Evolutionary conservation across 306 rosid genomes (phyloP).

Genomic region (Phaseolus lunatus): DNA sequence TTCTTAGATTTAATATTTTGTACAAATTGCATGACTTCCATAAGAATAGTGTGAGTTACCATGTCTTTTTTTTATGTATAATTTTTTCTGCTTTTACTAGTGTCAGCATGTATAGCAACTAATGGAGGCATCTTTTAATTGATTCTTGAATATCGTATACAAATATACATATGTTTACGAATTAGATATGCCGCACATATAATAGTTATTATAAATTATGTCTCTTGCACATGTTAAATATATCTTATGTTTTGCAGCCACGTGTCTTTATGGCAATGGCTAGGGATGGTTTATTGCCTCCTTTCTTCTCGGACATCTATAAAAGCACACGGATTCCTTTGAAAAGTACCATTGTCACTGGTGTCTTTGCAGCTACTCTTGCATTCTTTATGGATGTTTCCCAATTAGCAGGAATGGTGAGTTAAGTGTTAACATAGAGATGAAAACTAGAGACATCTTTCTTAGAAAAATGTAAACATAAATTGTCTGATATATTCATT

Average conservation of each 20-base stretch:
- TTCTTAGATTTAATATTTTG: neutral
- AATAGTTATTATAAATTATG: constrained; percentile 28
- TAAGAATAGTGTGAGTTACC: neutral
- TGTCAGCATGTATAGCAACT: neutral
- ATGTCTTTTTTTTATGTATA: neutral
- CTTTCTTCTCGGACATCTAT: constrained; percentile 61
- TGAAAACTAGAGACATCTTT: constrained; percentile 13
- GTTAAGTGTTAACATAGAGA: constrained; percentile 42
- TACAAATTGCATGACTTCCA: neutral
- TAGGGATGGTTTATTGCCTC: constrained; percentile 65
- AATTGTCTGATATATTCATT: constrained; percentile 15
- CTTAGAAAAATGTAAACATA: constrained; percentile 34
- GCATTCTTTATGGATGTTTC: constrained; percentile 89
- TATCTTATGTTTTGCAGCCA: constrained; percentile 57
- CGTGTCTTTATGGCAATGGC: constrained; percentile 75
- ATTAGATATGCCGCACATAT: constrained; percentile 6
- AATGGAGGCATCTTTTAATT: neutral
- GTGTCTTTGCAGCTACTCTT: constrained; percentile 62
- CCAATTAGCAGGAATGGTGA: constrained; percentile 80
- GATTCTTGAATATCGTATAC: neutral
- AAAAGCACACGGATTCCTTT: constrained; percentile 53
- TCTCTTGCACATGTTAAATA: constrained; percentile 36
- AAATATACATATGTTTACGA: neutral
- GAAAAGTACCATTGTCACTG: constrained; percentile 61
- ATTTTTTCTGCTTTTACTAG: neutral